A percentile compares a stretch with the other conserved stretches of the same genome.
These are phyloP conservation scores for Heterobasidion occidentale DNA, from an alignment of 1,284 basidiomycete genomes.

Conservation along the genomic window DNA sequence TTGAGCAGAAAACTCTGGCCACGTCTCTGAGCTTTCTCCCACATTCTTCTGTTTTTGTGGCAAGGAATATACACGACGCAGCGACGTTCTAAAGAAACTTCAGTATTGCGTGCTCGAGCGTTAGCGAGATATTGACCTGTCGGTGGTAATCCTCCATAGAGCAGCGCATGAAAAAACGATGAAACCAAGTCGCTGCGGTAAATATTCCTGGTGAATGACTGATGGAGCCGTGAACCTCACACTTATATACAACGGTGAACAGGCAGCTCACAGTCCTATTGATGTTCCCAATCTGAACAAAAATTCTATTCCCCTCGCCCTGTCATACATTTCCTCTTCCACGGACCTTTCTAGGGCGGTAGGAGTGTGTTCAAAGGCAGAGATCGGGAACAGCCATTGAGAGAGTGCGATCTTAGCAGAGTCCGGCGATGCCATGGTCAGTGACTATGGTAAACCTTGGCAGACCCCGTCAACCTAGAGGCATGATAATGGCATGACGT, in stretches of 20 bases:
- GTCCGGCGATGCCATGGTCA: background rate
- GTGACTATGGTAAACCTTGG: background rate
- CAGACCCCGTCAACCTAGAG: background rate
- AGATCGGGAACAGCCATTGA: constrained; percentile 68
- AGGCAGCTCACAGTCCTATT: constrained; percentile 53
- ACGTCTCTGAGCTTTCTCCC: constrained; percentile 82
- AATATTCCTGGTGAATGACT: constrained; percentile 76
- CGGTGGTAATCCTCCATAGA: constrained; percentile 80
- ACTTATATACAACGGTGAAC: constrained; percentile 9
- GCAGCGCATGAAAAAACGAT: constrained; percentile 91
- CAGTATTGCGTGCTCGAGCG: constrained; percentile 2
- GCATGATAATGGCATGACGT: background rate
- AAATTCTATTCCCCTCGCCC: constrained; percentile 73
- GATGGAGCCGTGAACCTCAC: constrained; percentile 12
- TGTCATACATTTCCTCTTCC: constrained; percentile 64
- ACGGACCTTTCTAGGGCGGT: constrained; percentile 43
- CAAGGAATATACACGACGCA: constrained; percentile 84
- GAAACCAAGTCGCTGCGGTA: constrained; percentile 85
- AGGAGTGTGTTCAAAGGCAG: constrained; percentile 51
- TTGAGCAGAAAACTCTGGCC: constrained; percentile 69
- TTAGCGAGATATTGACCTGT: constrained; percentile 39
- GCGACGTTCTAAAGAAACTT: constrained; percentile 65
- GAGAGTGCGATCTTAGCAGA: background rate
- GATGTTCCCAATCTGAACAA: constrained; percentile 72
- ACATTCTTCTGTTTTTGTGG: constrained; percentile 88